Evolutionary conservation across 495 filamentous ascomycete genomes (phyloP).

Genomic region (Aspergillus panamensis): DNA sequence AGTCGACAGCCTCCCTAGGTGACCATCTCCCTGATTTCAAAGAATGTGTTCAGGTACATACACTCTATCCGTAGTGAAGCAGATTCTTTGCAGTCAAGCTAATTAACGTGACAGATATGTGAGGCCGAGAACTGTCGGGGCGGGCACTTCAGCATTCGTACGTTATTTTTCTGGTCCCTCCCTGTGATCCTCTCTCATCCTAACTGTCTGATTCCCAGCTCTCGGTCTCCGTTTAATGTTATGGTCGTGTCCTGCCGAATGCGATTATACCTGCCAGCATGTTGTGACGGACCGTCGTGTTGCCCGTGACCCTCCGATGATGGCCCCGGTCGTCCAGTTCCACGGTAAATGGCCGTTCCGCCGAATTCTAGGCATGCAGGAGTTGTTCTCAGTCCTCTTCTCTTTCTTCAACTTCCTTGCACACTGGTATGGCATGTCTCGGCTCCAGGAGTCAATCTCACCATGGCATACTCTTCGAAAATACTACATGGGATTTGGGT

Average conservation of each 20-base stretch:
- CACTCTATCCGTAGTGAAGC: not conserved
- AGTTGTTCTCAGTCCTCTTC: conserved; percentile 91
- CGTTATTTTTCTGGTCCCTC: conserved; percentile 18
- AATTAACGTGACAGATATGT: conserved; percentile 60
- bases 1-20: conserved; percentile 68
- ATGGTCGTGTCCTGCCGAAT: conserved; percentile 79
- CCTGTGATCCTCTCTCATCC: not conserved
- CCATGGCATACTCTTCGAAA: conserved; percentile 66
- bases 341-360: conserved; percentile 99
- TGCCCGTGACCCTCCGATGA: conserved; percentile 57
- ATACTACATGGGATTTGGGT: conserved; percentile 80
- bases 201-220: conserved; percentile 23
- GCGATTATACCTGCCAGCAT: conserved; percentile 98
- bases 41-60: conserved; percentile 76
- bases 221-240: conserved; percentile 51
- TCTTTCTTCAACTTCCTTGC: conserved; percentile 83
- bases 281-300: conserved; percentile 76
- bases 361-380: conserved; percentile 86
- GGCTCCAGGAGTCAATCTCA: conserved; percentile 66
- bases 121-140: conserved; percentile 69
- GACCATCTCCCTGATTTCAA: conserved; percentile 87
- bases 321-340: conserved; percentile 76
- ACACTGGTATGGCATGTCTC: conserved; percentile 74
- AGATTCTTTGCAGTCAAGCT: conserved; percentile 11
- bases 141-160: conserved; percentile 47